These are phyloP conservation scores for Epichloe festucae DNA, from an alignment of 2,329 filamentous ascomycete genomes.

Conservation along the genomic window DNA sequence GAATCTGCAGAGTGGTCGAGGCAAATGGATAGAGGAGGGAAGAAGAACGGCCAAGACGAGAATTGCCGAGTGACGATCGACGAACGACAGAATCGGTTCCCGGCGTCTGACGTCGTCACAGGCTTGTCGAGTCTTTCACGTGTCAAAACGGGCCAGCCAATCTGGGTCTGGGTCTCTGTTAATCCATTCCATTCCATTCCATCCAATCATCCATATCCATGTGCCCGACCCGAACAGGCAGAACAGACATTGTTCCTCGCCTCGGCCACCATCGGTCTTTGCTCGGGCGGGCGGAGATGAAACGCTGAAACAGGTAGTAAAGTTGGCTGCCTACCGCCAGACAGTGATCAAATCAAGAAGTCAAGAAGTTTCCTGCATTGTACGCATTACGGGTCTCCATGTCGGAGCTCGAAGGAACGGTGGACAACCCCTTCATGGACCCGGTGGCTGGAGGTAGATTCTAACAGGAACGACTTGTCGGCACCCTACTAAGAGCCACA, in stretches of 20 bases:
- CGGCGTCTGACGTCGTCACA: slow-evolving; percentile 3
- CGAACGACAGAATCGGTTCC: neutral
- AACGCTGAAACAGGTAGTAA: neutral
- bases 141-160: slow-evolving; percentile 13
- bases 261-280: slow-evolving; percentile 22
- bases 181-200: too few relatives aligned
- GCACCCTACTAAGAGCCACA: too few relatives aligned
- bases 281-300: slow-evolving; percentile 21
- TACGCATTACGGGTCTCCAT: too few relatives aligned
- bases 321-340: too few relatives aligned
- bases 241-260: too few relatives aligned
- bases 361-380: neutral
- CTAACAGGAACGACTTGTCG: neutral
- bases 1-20: neutral
- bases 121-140: slow-evolving; percentile 17
- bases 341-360: neutral
- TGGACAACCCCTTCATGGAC: too few relatives aligned
- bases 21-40: neutral
- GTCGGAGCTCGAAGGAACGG: too few relatives aligned
- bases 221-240: too few relatives aligned
- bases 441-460: neutral
- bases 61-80: neutral
- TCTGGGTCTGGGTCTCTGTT: slow-evolving; percentile 2
- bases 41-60: neutral
- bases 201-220: too few relatives aligned